Evolutionary conservation across 306 rosid genomes (phyloP).

Genomic region (Trifolium subterraneum): DNA sequence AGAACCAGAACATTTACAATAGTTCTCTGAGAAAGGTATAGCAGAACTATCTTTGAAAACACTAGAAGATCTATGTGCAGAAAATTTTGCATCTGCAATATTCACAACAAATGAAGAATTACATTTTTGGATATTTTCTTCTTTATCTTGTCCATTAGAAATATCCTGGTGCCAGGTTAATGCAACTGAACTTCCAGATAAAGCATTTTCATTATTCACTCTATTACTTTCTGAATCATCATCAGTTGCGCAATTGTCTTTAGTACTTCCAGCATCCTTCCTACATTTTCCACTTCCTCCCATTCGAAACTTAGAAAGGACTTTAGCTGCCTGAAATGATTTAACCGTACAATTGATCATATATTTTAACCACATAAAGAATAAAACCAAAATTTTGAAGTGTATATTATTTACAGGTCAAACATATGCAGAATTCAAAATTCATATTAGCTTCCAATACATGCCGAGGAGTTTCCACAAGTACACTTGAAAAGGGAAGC

Average conservation of each 20-base stretch:
- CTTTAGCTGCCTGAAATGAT: slow-evolving; percentile 62
- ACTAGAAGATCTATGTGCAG: slow-evolving; percentile 31
- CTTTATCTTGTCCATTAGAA: slow-evolving; percentile 43
- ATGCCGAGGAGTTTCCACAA: slow-evolving; percentile 22
- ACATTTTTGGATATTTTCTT: slow-evolving; percentile 27
- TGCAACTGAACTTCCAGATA: slow-evolving; percentile 41
- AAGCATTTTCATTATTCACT: slow-evolving; percentile 38
- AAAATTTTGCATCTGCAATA: slow-evolving; percentile 36
- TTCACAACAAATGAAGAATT: slow-evolving; percentile 28
- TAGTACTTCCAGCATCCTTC: slow-evolving; percentile 42
- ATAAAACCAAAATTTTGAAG: background rate
- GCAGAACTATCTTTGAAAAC: slow-evolving; percentile 41
- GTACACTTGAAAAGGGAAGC: slow-evolving; percentile 6
- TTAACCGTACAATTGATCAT: slow-evolving; percentile 40
- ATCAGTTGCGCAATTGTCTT: slow-evolving; percentile 38
- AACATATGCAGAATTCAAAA: background rate
- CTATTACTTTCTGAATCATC: slow-evolving; percentile 42
- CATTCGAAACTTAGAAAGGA: slow-evolving; percentile 56
- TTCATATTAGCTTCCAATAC: slow-evolving; percentile 5
- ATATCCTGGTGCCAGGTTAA: slow-evolving; percentile 21
- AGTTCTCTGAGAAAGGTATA: slow-evolving; percentile 46
- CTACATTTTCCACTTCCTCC: slow-evolving; percentile 49
- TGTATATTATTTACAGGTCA: background rate
- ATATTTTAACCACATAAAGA: slow-evolving; percentile 18
- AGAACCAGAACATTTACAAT: slow-evolving; percentile 44